Conservation (phyloP, 257 asterid species). For the Perilla frutescens region DNA sequence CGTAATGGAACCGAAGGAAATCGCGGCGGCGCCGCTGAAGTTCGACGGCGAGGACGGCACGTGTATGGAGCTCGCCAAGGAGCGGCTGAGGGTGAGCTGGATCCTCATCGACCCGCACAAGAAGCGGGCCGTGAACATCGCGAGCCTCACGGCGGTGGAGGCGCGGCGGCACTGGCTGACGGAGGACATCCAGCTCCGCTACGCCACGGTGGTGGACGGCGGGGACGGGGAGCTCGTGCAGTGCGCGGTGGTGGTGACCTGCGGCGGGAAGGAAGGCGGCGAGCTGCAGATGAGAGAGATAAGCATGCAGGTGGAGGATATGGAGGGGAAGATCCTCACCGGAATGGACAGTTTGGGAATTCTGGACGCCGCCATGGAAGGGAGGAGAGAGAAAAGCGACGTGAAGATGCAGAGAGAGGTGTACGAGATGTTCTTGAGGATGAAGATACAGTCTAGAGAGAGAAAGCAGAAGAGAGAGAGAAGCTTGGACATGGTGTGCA, state of each 20-base stretch:
- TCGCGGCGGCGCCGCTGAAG: conserved; percentile 49
- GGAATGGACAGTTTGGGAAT: conserved; percentile 67
- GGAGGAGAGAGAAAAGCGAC: conserved; percentile 52
- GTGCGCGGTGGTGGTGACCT: conserved; percentile 64
- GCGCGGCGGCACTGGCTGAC: conserved; percentile 73
- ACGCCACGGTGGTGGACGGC: conserved; percentile 53
- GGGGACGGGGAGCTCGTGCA: conserved; percentile 46
- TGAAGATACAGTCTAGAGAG: conserved; percentile 46
- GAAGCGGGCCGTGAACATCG: conserved; percentile 63
- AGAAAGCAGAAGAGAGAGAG: conserved; percentile 53
- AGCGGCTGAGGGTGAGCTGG: conserved; percentile 69
- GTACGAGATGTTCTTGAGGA: conserved; percentile 41
- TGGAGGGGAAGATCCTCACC: conserved; percentile 61
- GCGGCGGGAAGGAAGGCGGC: conserved; percentile 63
- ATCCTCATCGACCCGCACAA: conserved; percentile 60
- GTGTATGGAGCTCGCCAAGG: conserved; percentile 43
- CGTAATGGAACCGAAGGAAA: conserved; percentile 53
- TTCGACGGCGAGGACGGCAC: conserved; percentile 52
- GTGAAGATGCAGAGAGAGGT: conserved; percentile 40
- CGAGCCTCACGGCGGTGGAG: conserved; percentile 62
- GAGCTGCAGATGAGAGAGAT: conserved; percentile 66
- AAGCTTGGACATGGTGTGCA: conserved; percentile 54
- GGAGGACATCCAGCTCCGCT: conserved; percentile 58
- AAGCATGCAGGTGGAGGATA: conserved; percentile 76
- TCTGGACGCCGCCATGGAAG: conserved; percentile 58